phyloP scores from a whole-genome alignment of 2,329 filamentous ascomycete species.

The Calonectria pauciramosa region DNA sequence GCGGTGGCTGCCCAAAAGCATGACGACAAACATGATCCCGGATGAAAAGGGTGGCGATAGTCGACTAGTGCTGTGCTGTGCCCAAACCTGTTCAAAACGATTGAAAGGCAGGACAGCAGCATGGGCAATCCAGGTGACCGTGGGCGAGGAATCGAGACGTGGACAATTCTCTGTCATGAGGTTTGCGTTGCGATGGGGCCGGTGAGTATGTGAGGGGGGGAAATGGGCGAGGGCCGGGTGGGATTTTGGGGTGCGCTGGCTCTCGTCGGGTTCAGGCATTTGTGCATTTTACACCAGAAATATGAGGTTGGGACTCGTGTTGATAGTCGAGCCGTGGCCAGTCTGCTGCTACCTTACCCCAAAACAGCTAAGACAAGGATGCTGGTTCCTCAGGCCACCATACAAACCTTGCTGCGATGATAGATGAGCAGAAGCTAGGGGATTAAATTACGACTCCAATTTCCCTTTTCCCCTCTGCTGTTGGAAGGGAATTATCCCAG shows the following conservation, averaged over 20 bases:
- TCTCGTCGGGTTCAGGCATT: conserved; percentile 41
- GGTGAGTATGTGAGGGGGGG: conserved; percentile 32
- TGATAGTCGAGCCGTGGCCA: conserved; percentile 33
- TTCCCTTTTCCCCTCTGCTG: neutral
- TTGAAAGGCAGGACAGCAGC: neutral
- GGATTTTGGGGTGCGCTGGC: conserved; percentile 32
- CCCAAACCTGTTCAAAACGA: neutral
- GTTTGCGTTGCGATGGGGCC: neutral
- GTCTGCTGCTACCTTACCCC: conserved; percentile 31
- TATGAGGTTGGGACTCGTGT: conserved; percentile 46
- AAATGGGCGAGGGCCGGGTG: conserved; percentile 25
- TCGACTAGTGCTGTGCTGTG: conserved; percentile 7
- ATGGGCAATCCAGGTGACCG: neutral
- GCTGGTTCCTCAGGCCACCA: conserved; percentile 29
- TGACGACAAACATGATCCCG: neutral
- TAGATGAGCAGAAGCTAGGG: neutral
- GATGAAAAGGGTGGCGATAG: neutral
- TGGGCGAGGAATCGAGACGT: neutral
- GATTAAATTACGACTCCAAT: neutral
- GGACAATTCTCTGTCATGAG: neutral
- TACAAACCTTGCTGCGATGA: conserved; percentile 6
- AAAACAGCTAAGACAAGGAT: conserved; percentile 42
- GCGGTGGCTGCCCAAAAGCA: neutral
- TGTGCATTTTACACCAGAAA: conserved; percentile 49
- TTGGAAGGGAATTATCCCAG: neutral